phyloP scores from a whole-genome alignment of 176 grass and related monocot species.

The Musa beccarii region DNA sequence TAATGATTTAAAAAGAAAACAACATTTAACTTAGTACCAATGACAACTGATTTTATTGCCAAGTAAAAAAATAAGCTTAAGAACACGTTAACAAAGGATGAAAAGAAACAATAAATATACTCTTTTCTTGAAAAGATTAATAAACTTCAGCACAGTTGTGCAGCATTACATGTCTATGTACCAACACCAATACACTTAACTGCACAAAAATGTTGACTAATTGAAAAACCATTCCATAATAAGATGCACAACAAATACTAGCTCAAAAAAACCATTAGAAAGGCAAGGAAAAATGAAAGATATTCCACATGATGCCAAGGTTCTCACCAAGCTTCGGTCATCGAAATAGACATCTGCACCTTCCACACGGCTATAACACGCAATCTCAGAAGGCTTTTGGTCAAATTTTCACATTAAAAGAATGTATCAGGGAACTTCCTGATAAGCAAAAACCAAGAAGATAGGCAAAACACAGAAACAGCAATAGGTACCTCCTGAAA shows the following conservation, averaged over 20 bases:
- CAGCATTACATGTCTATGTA: neutral
- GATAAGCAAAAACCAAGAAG: neutral
- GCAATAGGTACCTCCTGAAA: slow-evolving; percentile 67
- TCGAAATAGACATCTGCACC: slow-evolving; percentile 82
- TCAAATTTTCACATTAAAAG: neutral
- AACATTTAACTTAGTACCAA: slow-evolving; percentile 1
- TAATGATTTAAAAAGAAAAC: slow-evolving; percentile 34
- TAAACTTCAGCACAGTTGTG: neutral
- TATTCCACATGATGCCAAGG: neutral
- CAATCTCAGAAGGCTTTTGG: slow-evolving; percentile 75
- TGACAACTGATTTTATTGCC: neutral
- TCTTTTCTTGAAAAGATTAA: neutral
- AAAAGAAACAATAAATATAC: neutral
- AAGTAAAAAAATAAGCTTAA: neutral
- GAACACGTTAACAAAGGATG: neutral
- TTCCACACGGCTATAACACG: slow-evolving; percentile 75
- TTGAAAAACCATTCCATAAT: neutral
- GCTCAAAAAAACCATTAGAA: slow-evolving; percentile 4
- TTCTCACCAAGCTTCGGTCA: slow-evolving; percentile 83
- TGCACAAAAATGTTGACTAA: neutral
- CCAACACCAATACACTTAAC: neutral
- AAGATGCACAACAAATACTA: neutral
- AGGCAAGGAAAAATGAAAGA: slow-evolving; percentile 11
- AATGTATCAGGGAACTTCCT: neutral
- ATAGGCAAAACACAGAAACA: slow-evolving; percentile 7